These are phyloP conservation scores for Macadamia tetraphylla DNA, from an alignment of 164 flowering plant species.

Conservation along the genomic window DNA sequence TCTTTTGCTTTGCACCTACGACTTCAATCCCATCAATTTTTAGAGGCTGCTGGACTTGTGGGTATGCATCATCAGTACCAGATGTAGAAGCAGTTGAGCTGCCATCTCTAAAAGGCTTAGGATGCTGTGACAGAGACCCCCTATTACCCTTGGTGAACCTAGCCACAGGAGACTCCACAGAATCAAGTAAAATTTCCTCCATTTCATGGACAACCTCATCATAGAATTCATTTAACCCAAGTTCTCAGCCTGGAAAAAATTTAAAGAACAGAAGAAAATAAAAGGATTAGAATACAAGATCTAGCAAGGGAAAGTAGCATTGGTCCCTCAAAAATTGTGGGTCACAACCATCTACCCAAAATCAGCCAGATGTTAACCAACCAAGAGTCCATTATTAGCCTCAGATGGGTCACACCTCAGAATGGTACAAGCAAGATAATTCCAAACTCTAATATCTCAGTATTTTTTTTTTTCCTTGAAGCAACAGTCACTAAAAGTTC, in stretches of 20 bases:
- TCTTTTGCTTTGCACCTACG: conserved; percentile 78
- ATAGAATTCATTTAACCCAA: conserved; percentile 41
- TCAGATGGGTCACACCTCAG: not conserved
- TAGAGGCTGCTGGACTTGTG: conserved; percentile 16
- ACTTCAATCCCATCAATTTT: conserved; percentile 85
- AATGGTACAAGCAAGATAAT: not conserved
- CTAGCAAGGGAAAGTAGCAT: not conserved
- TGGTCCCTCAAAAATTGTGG: not conserved
- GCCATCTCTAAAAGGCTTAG: conserved; percentile 66
- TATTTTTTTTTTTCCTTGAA: too few relatives aligned
- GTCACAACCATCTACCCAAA: not conserved
- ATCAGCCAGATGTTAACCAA: not conserved
- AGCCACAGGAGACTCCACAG: conserved; percentile 44
- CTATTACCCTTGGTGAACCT: conserved; percentile 31
- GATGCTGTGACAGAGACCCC: conserved; percentile 26
- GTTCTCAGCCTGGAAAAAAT: conserved; percentile 42
- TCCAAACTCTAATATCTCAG: not conserved
- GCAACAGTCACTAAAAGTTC: not conserved
- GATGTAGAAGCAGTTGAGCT: conserved; percentile 86
- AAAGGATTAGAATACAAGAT: not conserved
- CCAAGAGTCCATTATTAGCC: too few relatives aligned
- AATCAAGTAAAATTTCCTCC: conserved; percentile 89
- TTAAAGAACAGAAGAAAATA: too few relatives aligned
- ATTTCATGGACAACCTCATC: conserved; percentile 88
- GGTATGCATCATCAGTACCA: conserved; percentile 37